Conservation (phyloP, 306 rosid species). For the Trichosanthes truncata region DNA sequence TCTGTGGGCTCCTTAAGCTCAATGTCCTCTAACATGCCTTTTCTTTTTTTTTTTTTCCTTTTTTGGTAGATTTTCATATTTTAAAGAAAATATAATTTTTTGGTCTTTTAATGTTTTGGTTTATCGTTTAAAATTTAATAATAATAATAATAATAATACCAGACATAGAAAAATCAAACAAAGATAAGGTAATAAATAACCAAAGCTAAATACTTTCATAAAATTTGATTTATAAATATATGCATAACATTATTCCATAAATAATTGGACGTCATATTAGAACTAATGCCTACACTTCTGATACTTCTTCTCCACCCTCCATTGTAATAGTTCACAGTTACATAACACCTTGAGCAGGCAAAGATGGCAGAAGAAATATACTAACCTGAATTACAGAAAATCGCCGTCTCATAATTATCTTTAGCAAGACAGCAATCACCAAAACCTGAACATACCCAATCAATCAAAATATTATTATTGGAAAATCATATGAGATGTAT, state of each 20-base stretch:
- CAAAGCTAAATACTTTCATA: not conserved
- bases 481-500: not conserved
- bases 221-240: not conserved
- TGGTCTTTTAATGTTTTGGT: not conserved
- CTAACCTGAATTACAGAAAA: slow-evolving; percentile 94
- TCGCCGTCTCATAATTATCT: slow-evolving; percentile 84
- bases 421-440: slow-evolving; percentile 91
- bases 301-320: not conserved
- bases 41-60: not conserved
- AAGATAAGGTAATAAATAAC: not conserved
- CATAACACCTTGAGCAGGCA: not conserved
- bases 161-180: not conserved
- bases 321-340: not conserved
- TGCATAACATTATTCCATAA: not conserved
- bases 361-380: not conserved
- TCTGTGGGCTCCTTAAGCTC: not conserved
- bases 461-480: slow-evolving; percentile 15
- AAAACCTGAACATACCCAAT: slow-evolving; percentile 59
- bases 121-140: not conserved
- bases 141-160: not conserved
- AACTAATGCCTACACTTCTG: not conserved
- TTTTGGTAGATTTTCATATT: not conserved
- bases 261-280: not conserved
- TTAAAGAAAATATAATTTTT: not conserved
- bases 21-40: not conserved